Percentiles rank a stretch among this genome's conserved stretches.
Conservation (phyloP, 768 basidiomycete species). For the Mycena crocata region DNA sequence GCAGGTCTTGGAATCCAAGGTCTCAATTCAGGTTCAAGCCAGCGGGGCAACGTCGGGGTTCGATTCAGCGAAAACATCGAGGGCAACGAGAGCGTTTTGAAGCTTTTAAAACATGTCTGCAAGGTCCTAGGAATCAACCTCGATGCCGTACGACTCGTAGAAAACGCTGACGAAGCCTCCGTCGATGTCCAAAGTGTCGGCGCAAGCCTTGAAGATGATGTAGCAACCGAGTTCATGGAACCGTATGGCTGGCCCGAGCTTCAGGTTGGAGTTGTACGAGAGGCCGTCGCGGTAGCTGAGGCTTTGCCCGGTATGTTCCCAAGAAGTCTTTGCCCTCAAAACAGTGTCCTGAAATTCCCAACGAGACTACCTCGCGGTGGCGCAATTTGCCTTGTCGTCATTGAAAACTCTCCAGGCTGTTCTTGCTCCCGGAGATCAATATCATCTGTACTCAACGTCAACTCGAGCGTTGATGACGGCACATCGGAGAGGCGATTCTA, state of each 20-base stretch:
- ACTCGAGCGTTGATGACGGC: constrained; percentile 79
- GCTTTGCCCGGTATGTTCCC: constrained; percentile 81
- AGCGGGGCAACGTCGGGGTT: constrained; percentile 72
- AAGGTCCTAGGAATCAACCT: constrained; percentile 86
- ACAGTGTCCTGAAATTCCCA: constrained; percentile 20
- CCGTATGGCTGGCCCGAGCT: constrained; percentile 94
- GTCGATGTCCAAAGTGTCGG: constrained; percentile 30
- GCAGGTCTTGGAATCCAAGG: constrained; percentile 64
- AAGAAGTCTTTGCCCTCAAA: background rate
- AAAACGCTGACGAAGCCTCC: constrained; percentile 26
- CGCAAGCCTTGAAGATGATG: constrained; percentile 53
- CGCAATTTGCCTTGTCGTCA: constrained; percentile 90
- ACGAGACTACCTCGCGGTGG: constrained; percentile 85
- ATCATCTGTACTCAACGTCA: constrained; percentile 79
- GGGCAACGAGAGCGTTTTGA: constrained; percentile 87
- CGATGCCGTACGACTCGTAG: constrained; percentile 70
- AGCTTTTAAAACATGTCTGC: constrained; percentile 79
- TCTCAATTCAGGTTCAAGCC: constrained; percentile 48
- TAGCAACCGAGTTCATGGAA: constrained; percentile 55
- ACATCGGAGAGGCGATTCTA: constrained; percentile 79
- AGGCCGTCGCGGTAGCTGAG: constrained; percentile 92
- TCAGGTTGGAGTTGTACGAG: constrained; percentile 92
- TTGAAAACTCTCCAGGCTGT: constrained; percentile 78
- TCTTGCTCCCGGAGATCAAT: constrained; percentile 82
- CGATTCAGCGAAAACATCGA: constrained; percentile 78